Evolutionary conservation across 2,329 filamentous ascomycete species (phyloP).

Genomic region (Macrophomina tecta): DNA sequence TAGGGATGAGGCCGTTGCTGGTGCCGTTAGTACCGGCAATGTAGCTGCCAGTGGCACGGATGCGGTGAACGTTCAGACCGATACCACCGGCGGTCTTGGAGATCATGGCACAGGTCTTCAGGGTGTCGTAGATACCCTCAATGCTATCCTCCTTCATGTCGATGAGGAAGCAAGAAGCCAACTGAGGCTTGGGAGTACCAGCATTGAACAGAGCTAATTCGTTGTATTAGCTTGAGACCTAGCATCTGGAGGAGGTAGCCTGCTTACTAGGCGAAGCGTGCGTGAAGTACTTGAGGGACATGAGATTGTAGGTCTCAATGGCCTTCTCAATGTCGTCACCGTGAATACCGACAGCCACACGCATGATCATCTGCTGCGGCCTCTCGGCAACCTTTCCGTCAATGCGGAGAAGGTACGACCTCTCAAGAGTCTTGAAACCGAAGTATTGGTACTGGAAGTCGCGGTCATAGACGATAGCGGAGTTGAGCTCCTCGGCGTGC

Average conservation of each 20-base stretch:
- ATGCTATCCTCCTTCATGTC: conserved; percentile 99
- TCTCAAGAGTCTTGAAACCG: conserved; percentile 98
- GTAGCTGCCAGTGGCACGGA: conserved; percentile 96
- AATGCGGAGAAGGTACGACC: conserved; percentile 94
- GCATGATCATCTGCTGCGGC: conserved; percentile 99
- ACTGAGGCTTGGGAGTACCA: conserved; percentile 89
- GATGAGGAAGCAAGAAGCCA: conserved; percentile 98
- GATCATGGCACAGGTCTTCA: conserved; percentile 99
- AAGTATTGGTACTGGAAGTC: conserved; percentile 99
- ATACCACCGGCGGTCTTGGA: conserved; percentile 99
- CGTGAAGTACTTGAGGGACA: conserved; percentile 99
- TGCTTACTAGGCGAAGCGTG: conserved; percentile 76
- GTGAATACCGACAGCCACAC: conserved; percentile 96
- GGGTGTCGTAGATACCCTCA: conserved; percentile 97
- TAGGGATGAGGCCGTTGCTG: conserved; percentile 95
- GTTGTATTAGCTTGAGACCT: background rate
- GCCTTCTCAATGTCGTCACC: conserved; percentile 93
- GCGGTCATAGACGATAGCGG: conserved; percentile 97
- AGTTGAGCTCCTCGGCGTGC: conserved; percentile 96
- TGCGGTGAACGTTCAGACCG: conserved; percentile 93
- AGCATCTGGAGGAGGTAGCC: background rate
- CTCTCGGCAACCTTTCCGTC: conserved; percentile 96
- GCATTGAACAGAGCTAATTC: conserved; percentile 89
- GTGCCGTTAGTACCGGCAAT: conserved; percentile 98
- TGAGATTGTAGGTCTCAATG: conserved; percentile 97